phyloP scores from a whole-genome alignment of 2,329 filamentous ascomycete species.

The Monosporascus sp. region DNA sequence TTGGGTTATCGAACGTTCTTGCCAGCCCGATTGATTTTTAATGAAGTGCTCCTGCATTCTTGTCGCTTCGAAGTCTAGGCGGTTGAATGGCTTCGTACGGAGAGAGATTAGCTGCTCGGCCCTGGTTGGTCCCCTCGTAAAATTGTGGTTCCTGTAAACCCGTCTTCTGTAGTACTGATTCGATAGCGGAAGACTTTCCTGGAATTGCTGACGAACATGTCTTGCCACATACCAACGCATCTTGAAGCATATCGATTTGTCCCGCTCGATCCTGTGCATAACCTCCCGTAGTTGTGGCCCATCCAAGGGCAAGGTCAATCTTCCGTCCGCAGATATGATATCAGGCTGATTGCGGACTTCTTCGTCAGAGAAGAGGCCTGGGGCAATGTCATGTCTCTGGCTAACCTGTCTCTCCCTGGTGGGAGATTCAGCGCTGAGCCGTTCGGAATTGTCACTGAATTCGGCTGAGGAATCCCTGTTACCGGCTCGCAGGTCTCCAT shows the following conservation, averaged over 20 bases:
- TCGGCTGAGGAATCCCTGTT: not conserved
- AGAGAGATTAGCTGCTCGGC: not conserved
- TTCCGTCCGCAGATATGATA: not conserved
- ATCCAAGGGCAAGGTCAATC: not conserved
- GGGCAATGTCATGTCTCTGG: not conserved
- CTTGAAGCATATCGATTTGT: not conserved
- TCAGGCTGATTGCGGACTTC: not conserved
- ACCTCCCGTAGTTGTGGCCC: not conserved
- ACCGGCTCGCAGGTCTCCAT: not conserved
- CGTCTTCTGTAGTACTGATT: not conserved
- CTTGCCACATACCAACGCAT: not conserved
- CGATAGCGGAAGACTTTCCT: not conserved
- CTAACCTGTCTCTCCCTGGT: not conserved
- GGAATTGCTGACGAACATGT: not conserved
- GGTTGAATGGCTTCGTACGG: constrained; percentile 1
- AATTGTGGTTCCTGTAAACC: not conserved
- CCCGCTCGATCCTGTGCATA: not conserved
- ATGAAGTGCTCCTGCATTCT: not conserved
- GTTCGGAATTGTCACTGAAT: not conserved
- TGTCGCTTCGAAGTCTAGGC: constrained; percentile 3
- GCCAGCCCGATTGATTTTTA: constrained; percentile 1
- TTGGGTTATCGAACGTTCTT: not conserved
- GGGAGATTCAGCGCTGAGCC: not conserved
- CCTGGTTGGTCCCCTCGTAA: not conserved
- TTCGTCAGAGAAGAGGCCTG: not conserved